These are phyloP conservation scores for Hanseniaspora occidentalis DNA, from an alignment of 805 yeast species.

Conservation along the genomic window DNA sequence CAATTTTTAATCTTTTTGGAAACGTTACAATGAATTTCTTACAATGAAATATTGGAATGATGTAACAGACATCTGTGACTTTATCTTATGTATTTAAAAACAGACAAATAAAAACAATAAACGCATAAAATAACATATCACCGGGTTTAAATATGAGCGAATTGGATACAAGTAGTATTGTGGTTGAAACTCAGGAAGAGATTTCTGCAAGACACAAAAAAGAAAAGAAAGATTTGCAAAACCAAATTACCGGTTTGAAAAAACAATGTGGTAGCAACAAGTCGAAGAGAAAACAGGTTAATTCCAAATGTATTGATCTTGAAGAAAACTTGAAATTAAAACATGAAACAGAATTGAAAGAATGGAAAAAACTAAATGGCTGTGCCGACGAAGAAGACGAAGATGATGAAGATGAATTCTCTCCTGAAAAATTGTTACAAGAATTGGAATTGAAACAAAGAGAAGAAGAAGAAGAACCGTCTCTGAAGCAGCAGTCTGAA, in stretches of 20 bases:
- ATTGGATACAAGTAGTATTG: too few relatives aligned
- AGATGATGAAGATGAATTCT: constrained; percentile 34
- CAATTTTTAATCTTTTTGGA: too few relatives aligned
- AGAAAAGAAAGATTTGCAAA: constrained; percentile 54
- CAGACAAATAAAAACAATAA: too few relatives aligned
- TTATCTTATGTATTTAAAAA: too few relatives aligned
- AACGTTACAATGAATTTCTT: too few relatives aligned
- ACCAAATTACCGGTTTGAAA: constrained; percentile 60
- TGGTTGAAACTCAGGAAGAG: not conserved
- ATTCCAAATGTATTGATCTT: constrained; percentile 44
- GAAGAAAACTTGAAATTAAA: constrained; percentile 40
- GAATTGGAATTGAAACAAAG: constrained; percentile 35
- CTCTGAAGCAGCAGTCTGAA: constrained; percentile 4
- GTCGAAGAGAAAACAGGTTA: constrained; percentile 49
- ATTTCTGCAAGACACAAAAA: constrained; percentile 44
- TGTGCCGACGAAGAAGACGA: constrained; percentile 18
- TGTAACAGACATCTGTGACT: too few relatives aligned
- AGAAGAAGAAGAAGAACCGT: constrained; percentile 14
- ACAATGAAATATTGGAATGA: too few relatives aligned
- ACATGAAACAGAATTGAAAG: constrained; percentile 42
- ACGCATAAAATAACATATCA: too few relatives aligned
- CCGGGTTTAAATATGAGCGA: too few relatives aligned
- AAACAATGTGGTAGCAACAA: constrained; percentile 68
- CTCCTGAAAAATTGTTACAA: constrained; percentile 58
- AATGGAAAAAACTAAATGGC: constrained; percentile 6